These are phyloP conservation scores for Paulownia fortunei DNA, from an alignment of 257 asterid species.

Conservation along the genomic window DNA sequence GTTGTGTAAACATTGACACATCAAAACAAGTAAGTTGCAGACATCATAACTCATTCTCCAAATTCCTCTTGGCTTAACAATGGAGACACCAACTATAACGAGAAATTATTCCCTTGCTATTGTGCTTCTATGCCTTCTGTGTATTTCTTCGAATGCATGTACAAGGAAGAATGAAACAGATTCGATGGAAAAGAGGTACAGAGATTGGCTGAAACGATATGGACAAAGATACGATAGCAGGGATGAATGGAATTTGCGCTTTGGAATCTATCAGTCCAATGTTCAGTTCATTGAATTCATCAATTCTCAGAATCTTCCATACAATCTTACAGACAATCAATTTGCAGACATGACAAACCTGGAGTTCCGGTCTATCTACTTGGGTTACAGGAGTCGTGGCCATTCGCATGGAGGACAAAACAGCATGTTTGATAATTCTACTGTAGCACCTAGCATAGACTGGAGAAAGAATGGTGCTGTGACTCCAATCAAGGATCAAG, in stretches of 20 bases:
- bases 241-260: conserved; percentile 64
- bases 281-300: conserved; percentile 48
- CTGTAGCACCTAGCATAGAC: conserved; percentile 50
- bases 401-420: neutral
- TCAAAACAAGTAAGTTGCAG: neutral
- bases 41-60: conserved; percentile 23
- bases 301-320: conserved; percentile 66
- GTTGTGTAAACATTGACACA: conserved; percentile 1
- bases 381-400: conserved; percentile 45
- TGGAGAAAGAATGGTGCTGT: conserved; percentile 74
- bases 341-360: conserved; percentile 74
- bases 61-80: conserved; percentile 2
- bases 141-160: conserved; percentile 36
- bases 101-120: conserved; percentile 20
- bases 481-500: conserved; percentile 66
- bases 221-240: conserved; percentile 39
- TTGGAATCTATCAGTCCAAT: conserved; percentile 62
- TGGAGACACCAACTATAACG: conserved; percentile 33
- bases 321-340: conserved; percentile 56
- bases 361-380: conserved; percentile 57
- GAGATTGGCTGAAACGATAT: conserved; percentile 50
- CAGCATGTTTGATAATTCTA: neutral
- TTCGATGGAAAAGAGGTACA: conserved; percentile 45
- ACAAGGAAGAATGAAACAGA: neutral
- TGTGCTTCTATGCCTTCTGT: conserved; percentile 36